These are phyloP conservation scores for Saussurea involucrata DNA, from an alignment of 129 eudicot species.

Conservation along the genomic window DNA sequence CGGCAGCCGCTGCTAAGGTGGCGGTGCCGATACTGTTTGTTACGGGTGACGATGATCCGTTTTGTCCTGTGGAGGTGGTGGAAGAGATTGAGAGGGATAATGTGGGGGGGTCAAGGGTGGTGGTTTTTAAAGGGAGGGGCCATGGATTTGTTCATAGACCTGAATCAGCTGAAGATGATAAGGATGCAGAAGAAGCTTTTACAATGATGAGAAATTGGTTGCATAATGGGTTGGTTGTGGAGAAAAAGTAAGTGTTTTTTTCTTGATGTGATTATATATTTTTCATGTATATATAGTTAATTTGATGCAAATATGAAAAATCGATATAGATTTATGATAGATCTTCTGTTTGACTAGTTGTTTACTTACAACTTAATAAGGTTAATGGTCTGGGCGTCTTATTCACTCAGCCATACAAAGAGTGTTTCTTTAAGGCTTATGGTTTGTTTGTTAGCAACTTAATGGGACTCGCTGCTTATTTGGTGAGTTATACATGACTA, in stretches of 20 bases:
- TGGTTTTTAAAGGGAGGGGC: conserved; percentile 75
- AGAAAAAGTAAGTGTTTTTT: conserved; percentile 23
- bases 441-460: no score
- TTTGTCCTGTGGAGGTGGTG: conserved; percentile 48
- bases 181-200: conserved; percentile 84
- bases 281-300: background rate
- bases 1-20: conserved; percentile 44
- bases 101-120: conserved; percentile 40
- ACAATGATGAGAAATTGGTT: conserved; percentile 77
- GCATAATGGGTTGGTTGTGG: conserved; percentile 48
- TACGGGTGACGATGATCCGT: conserved; percentile 72
- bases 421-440: no score
- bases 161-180: conserved; percentile 68
- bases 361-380: no score
- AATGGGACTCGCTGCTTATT: no score
- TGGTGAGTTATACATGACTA: no score
- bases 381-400: no score
- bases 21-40: conserved; percentile 60
- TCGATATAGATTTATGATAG: background rate
- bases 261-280: background rate
- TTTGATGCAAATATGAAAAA: background rate
- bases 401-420: no score
- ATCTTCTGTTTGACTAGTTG: background rate
- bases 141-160: conserved; percentile 90
- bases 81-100: conserved; percentile 39